phyloP scores from a whole-genome alignment of 306 rosid species.

The Malus sylvestris region DNA sequence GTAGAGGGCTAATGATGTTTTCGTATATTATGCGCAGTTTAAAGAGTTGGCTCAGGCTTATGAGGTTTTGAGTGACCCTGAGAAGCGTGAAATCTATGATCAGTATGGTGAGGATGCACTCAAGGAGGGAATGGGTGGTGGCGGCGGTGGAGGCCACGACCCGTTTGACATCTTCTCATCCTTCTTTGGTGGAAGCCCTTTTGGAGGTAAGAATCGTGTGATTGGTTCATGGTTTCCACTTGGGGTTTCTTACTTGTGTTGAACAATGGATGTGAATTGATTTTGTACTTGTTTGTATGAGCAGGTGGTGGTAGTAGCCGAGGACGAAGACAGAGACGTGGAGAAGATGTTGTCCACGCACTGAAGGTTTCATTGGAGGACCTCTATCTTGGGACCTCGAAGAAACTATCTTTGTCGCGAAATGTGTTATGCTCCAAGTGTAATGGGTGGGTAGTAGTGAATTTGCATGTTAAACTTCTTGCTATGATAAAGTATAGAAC shows the following conservation, averaged over 20 bases:
- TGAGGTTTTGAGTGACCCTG: slow-evolving; percentile 78
- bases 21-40: slow-evolving; percentile 34
- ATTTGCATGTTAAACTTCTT: not conserved
- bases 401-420: slow-evolving; percentile 75
- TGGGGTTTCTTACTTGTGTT: not conserved
- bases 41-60: slow-evolving; percentile 88
- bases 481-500: not conserved
- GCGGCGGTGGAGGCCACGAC: slow-evolving; percentile 63
- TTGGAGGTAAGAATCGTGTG: slow-evolving; percentile 27
- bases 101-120: slow-evolving; percentile 92
- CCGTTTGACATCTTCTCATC: slow-evolving; percentile 75
- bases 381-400: slow-evolving; percentile 57
- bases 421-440: slow-evolving; percentile 74
- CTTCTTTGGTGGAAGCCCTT: slow-evolving; percentile 65
- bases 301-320: slow-evolving; percentile 71
- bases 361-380: slow-evolving; percentile 80
- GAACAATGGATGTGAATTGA: not conserved
- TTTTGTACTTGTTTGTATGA: not conserved
- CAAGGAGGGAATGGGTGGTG: slow-evolving; percentile 73
- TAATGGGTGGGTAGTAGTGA: slow-evolving; percentile 46
- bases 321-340: slow-evolving; percentile 67
- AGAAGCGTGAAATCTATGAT: slow-evolving; percentile 81
- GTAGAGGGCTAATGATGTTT: not conserved
- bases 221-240: not conserved
- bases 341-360: slow-evolving; percentile 76